A percentile compares a stretch with the other conserved stretches of the same genome.
Conservation (phyloP, 2,329 filamentous ascomycete species). For the Cytospora piceae region DNA sequence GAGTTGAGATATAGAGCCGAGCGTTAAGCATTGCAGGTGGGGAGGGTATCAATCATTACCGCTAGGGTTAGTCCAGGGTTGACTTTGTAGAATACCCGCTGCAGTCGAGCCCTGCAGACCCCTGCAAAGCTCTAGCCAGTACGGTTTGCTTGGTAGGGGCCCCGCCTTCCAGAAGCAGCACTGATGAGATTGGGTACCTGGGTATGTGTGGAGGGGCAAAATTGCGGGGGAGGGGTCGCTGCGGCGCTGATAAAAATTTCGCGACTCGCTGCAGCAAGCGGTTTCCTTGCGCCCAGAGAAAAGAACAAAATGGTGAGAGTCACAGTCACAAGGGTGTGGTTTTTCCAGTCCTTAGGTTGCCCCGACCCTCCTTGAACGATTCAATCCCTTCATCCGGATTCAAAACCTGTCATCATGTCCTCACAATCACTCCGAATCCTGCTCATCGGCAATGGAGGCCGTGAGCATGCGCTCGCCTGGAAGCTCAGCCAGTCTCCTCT, state of each 20-base stretch:
- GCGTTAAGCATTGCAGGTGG: background rate
- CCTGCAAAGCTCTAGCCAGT: background rate
- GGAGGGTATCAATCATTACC: background rate
- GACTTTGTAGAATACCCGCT: background rate
- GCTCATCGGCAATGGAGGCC: conserved; percentile 89
- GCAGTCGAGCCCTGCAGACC: background rate
- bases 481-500: conserved; percentile 82
- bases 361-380: background rate
- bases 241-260: conserved; percentile 29
- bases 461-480: conserved; percentile 94
- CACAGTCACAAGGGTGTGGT: conserved; percentile 23
- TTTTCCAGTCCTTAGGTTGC: conserved; percentile 21
- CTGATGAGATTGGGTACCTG: background rate
- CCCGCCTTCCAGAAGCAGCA: background rate
- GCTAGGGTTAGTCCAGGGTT: background rate
- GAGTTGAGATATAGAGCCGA: background rate
- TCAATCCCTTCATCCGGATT: conserved; percentile 3
- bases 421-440: conserved; percentile 65
- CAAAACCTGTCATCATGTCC: conserved; percentile 19
- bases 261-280: conserved; percentile 10
- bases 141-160: background rate
- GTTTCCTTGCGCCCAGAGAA: conserved; percentile 15
- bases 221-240: conserved; percentile 30
- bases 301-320: conserved; percentile 25
- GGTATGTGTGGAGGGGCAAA: conserved; percentile 1